phyloP scores from a whole-genome alignment of 805 yeast species.

The Saitoella complicata region DNA sequence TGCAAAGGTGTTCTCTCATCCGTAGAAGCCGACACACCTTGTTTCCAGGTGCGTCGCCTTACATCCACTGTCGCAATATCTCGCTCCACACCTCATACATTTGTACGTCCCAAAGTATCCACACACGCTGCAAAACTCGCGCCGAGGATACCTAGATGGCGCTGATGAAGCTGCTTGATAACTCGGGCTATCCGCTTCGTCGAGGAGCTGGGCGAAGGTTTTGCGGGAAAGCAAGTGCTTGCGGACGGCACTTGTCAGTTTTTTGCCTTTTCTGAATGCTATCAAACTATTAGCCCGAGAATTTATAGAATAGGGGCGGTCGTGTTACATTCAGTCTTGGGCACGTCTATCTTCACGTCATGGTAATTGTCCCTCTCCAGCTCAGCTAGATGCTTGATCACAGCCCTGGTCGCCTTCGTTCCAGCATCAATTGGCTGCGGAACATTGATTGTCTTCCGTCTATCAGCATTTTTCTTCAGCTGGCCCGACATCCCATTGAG shows the following conservation, averaged over 20 bases:
- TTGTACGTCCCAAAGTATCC: slow-evolving; percentile 24
- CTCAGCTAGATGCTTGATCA: slow-evolving; percentile 10
- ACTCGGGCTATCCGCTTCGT: slow-evolving; percentile 22
- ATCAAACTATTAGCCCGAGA: too few relatives aligned
- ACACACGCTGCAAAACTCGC: slow-evolving; percentile 24
- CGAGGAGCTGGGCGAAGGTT: slow-evolving; percentile 24
- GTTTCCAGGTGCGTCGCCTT: slow-evolving; percentile 24
- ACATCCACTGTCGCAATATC: slow-evolving; percentile 23
- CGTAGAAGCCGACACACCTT: slow-evolving; percentile 21
- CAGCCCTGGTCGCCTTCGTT: too few relatives aligned
- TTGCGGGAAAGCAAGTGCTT: slow-evolving; percentile 25
- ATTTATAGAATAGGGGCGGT: neutral
- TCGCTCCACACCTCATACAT: slow-evolving; percentile 24
- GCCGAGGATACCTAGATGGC: slow-evolving; percentile 24
- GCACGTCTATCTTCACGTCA: slow-evolving; percentile 19
- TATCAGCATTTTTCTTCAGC: too few relatives aligned
- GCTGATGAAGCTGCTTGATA: slow-evolving; percentile 19
- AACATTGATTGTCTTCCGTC: too few relatives aligned
- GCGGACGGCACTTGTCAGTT: slow-evolving; percentile 14
- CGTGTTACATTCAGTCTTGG: slow-evolving; percentile 10
- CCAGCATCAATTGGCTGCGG: too few relatives aligned
- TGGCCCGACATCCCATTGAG: too few relatives aligned
- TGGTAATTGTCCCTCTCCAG: slow-evolving; percentile 24
- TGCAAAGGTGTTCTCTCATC: slow-evolving; percentile 5
- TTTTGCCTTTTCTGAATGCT: slow-evolving; percentile 1